Percentiles rank a stretch among this genome's conserved stretches.
These are phyloP conservation scores for Monosporascus sp. DNA, from an alignment of 2,329 filamentous ascomycete genomes.

Conservation along the genomic window DNA sequence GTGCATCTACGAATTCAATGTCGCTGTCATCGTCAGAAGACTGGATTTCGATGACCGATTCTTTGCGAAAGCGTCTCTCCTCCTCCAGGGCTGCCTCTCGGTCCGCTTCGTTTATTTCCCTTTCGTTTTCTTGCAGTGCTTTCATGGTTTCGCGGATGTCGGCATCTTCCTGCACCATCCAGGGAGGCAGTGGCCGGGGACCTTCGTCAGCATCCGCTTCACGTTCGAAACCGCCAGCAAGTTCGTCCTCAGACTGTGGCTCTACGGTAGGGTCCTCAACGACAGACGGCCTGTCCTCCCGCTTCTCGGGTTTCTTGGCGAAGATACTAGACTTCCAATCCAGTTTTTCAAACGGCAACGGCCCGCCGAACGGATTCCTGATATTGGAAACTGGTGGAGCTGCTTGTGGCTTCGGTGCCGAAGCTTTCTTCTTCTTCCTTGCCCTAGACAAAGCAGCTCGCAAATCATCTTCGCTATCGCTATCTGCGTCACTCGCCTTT, in stretches of 20 bases:
- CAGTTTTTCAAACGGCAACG: constrained; percentile 85
- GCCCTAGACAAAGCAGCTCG: constrained; percentile 70
- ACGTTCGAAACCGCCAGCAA: constrained; percentile 32
- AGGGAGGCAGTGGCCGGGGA: constrained; percentile 65
- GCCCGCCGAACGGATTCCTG: constrained; percentile 66
- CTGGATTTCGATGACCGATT: constrained; percentile 55
- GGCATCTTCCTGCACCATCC: constrained; percentile 56
- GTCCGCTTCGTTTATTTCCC: constrained; percentile 60
- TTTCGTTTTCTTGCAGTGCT: constrained; percentile 51
- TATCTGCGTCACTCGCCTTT: constrained; percentile 46
- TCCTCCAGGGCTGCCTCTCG: constrained; percentile 52
- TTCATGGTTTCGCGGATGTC: constrained; percentile 62
- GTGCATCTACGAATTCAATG: constrained; percentile 49
- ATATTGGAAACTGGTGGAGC: constrained; percentile 42
- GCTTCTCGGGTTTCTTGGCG: constrained; percentile 32
- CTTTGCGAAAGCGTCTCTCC: constrained; percentile 36
- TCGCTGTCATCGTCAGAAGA: constrained; percentile 56
- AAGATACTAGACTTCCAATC: constrained; percentile 61
- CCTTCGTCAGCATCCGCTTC: constrained; percentile 31
- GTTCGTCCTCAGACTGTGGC: constrained; percentile 12
- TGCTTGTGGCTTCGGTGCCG: constrained; percentile 25
- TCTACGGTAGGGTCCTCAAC: constrained; percentile 6
- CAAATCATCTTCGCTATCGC: constrained; percentile 77
- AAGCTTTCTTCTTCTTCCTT: constrained; percentile 49
- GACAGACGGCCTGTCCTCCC: constrained; percentile 13